These are phyloP conservation scores for Zanthoxylum bungeanum DNA, from an alignment of 345 rosid genomes.

Conservation along the genomic window DNA sequence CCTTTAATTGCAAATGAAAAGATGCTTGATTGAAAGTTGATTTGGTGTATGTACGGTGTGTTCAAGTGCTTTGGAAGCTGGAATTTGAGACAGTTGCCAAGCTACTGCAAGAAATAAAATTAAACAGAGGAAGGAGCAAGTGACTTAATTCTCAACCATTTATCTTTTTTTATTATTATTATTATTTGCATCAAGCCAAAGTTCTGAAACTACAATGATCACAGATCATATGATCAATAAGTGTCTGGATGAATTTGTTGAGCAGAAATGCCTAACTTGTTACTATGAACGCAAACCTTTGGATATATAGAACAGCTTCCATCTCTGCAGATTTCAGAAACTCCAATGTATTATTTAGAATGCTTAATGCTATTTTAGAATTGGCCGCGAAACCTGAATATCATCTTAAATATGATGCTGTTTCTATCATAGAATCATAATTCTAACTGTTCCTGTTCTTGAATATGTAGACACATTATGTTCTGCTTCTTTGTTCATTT, in stretches of 20 bases:
- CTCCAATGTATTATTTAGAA: background rate
- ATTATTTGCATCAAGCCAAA: background rate
- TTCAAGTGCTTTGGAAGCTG: constrained; percentile 5
- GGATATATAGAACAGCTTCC: background rate
- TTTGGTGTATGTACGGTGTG: background rate
- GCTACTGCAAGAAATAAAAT: background rate
- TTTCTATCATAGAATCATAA: background rate
- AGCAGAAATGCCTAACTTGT: background rate
- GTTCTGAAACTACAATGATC: too few relatives aligned
- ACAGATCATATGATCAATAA: too few relatives aligned
- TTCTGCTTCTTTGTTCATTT: constrained; percentile 83
- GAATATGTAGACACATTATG: constrained; percentile 74
- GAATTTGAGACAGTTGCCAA: background rate
- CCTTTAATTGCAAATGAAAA: constrained; percentile 9
- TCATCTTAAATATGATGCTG: background rate
- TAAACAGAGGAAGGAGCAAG: background rate
- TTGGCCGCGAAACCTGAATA: background rate
- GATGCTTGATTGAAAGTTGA: background rate
- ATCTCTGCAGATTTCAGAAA: background rate
- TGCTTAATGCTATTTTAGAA: background rate
- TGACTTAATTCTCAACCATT: background rate
- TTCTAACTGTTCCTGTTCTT: constrained; percentile 15
- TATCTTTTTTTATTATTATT: too few relatives aligned
- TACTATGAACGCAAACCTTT: background rate
- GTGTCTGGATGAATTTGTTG: too few relatives aligned